Evolutionary conservation across 2,329 filamentous ascomycete genomes (phyloP), one percentile per base, ranked within the genome.

Genomic region (Pyrenochaeta sp.): DNA sequence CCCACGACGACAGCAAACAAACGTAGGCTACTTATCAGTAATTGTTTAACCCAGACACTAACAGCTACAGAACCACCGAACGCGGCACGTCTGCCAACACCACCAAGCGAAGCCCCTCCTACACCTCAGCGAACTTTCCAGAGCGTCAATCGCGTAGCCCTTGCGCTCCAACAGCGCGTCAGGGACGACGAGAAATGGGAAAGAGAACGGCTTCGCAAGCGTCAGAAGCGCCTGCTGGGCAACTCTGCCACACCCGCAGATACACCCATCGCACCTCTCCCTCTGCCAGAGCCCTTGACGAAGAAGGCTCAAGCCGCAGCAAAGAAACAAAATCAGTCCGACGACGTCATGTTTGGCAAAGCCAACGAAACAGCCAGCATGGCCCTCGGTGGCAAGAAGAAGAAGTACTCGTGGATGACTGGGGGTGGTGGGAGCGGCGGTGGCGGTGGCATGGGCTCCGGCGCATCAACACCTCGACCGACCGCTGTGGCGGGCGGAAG

Each of bases 271-370:
- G 51, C 66, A 0, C 66, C 71, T n/a, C 58, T 74, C 7, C 64
- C 72, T 36, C 51, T 71, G 15, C 73, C 73, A 3, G 72, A 73
- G 50, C 84, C 88, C 3, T 84, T 91, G 50, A 91, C 90, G 4
- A 97, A 97, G 83, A 97, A 97, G 80, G 93, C 97, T 75, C 84
- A 90, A 73, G 92, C 90, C 77, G 90, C 89, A 63, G 85, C 90
- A 65, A 86, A 88, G n/a, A 89, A 92, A 58, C 82, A 83, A 3
- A 91, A 91, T 67, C 86, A 89, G 24, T 90, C 88, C 0, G 92
- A 96, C 71, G 90, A 90, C 19, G 89, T 89, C 57, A 91, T 90
- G 64, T 92, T 94, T 64, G 88, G 89, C 24, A 91, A 90, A 62
- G 92, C 94, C 27, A 97, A 97, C 73, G 91, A 91, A 53, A 97